Conservation (phyloP, 371 early-diverging fungal species). For the Batrachochytrium dendrobatidis region DNA sequence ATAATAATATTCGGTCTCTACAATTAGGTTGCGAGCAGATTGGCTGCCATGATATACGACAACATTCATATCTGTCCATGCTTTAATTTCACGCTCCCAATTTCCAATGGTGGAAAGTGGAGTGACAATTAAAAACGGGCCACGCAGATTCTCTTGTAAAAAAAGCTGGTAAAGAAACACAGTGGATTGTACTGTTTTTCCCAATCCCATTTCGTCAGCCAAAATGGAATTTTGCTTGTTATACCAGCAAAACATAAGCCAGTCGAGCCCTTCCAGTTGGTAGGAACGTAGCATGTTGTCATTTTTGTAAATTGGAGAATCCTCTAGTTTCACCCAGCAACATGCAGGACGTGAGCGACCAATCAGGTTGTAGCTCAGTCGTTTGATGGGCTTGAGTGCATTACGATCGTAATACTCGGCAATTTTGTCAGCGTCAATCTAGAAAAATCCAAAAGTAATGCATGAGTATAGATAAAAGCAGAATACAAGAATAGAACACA, state of each 20-base stretch:
- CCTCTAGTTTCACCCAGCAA: constrained; percentile 53
- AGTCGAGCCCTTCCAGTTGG: constrained; percentile 97
- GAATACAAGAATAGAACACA: neutral
- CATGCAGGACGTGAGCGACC: constrained; percentile 21
- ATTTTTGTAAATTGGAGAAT: constrained; percentile 61
- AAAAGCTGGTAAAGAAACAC: constrained; percentile 89
- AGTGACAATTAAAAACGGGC: constrained; percentile 92
- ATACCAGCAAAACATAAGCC: constrained; percentile 94
- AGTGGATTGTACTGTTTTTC: constrained; percentile 98
- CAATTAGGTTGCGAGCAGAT: constrained; percentile 70
- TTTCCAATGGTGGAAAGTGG: constrained; percentile 91
- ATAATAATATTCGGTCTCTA: constrained; percentile 85
- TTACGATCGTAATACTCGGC: constrained; percentile 42
- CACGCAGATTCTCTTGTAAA: constrained; percentile 68
- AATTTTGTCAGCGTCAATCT: constrained; percentile 51
- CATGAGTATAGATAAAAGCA: neutral
- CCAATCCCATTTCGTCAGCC: constrained; percentile 73
- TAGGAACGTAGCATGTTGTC: constrained; percentile 70
- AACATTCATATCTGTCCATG: constrained; percentile 91
- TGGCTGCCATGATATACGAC: constrained; percentile 87
- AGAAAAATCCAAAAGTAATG: neutral
- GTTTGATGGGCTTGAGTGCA: constrained; percentile 41
- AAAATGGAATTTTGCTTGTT: constrained; percentile 89
- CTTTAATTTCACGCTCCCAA: constrained; percentile 90
- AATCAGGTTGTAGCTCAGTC: constrained; percentile 14